Percentiles rank a stretch among this genome's conserved stretches.
Evolutionary conservation across 2,329 filamentous ascomycete species (phyloP).

Genomic region (Dactylellina parvicollis): DNA sequence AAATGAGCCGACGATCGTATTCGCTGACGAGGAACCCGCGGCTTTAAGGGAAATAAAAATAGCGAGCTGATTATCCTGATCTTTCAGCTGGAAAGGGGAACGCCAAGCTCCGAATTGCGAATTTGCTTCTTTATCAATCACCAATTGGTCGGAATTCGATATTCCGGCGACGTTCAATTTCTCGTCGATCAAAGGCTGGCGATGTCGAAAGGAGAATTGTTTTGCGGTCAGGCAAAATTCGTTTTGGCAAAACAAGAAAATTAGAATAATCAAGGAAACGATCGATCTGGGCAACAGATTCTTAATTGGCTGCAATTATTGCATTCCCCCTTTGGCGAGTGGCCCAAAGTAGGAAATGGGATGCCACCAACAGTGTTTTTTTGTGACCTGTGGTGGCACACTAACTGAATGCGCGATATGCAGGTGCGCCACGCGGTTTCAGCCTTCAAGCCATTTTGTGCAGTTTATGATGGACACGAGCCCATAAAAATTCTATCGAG

Average conservation of each 20-base stretch:
- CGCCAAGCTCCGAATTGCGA: slow-evolving; percentile 54
- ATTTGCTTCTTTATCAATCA: slow-evolving; percentile 31
- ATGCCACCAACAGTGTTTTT: slow-evolving; percentile 34
- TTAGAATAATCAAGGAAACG: slow-evolving; percentile 22
- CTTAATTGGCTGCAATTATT: slow-evolving; percentile 45
- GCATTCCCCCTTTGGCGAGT: slow-evolving; percentile 40
- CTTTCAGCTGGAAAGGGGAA: slow-evolving; percentile 31
- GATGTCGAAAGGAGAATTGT: slow-evolving; percentile 15
- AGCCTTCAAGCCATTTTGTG: slow-evolving; percentile 50
- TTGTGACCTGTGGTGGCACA: slow-evolving; percentile 19
- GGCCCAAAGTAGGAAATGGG: slow-evolving; percentile 25
- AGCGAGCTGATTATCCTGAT: slow-evolving; percentile 26
- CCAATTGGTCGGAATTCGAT: slow-evolving; percentile 34
- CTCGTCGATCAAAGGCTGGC: slow-evolving; percentile 19
- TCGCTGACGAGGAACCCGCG: slow-evolving; percentile 30
- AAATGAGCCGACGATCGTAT: slow-evolving; percentile 40
- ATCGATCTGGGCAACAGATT: slow-evolving; percentile 49
- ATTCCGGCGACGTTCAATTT: slow-evolving; percentile 13
- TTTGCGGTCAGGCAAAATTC: not conserved
- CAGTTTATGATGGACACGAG: slow-evolving; percentile 40
- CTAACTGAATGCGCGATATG: slow-evolving; percentile 51
- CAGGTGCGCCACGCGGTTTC: slow-evolving; percentile 53
- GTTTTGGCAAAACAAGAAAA: slow-evolving; percentile 4
- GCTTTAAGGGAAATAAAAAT: slow-evolving; percentile 45
- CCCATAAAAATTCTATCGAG: slow-evolving; percentile 2